These are phyloP conservation scores for Fomitopsis betulina DNA, from an alignment of 1,284 basidiomycete species.

Conservation along the genomic window DNA sequence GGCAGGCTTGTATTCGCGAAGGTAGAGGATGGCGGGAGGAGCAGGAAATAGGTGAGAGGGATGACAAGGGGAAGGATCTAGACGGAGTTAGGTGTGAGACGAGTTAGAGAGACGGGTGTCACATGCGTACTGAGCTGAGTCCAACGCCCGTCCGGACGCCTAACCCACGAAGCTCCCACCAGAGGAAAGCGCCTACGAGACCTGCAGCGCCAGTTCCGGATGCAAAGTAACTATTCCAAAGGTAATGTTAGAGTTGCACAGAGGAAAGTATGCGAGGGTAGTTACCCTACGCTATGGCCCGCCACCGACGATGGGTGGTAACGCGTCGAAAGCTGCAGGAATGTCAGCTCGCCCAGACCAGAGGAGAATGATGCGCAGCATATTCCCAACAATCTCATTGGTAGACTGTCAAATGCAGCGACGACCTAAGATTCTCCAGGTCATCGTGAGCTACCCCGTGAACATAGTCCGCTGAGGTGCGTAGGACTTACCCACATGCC, in stretches of 20 bases:
- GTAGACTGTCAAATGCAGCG: conserved; percentile 67
- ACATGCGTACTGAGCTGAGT: conserved; percentile 60
- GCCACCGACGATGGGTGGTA: conserved; percentile 67
- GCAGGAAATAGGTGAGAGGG: conserved; percentile 67
- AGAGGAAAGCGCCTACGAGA: conserved; percentile 86
- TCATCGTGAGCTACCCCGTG: not conserved
- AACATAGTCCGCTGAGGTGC: not conserved
- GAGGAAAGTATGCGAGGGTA: not conserved
- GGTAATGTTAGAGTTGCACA: not conserved
- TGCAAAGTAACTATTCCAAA: conserved; percentile 60
- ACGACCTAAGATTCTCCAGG: conserved; percentile 55
- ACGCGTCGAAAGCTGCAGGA: conserved; percentile 89
- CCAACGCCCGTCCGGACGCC: conserved; percentile 85
- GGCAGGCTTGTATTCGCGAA: conserved; percentile 33
- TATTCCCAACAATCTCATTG: conserved; percentile 81
- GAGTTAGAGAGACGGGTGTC: not conserved
- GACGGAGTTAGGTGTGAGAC: not conserved
- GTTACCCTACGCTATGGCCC: conserved; percentile 68
- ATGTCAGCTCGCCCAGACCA: conserved; percentile 92
- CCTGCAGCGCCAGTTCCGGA: conserved; percentile 95
- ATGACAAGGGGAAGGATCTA: conserved; percentile 79
- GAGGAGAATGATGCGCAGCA: conserved; percentile 87
- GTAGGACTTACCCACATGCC: conserved; percentile 71
- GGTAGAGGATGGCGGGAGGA: conserved; percentile 59
- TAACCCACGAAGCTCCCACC: conserved; percentile 89